A percentile compares a stretch with the other conserved stretches of the same genome.
phyloP scores from a whole-genome alignment of 257 asterid genomes.

The Paulownia fortunei region DNA sequence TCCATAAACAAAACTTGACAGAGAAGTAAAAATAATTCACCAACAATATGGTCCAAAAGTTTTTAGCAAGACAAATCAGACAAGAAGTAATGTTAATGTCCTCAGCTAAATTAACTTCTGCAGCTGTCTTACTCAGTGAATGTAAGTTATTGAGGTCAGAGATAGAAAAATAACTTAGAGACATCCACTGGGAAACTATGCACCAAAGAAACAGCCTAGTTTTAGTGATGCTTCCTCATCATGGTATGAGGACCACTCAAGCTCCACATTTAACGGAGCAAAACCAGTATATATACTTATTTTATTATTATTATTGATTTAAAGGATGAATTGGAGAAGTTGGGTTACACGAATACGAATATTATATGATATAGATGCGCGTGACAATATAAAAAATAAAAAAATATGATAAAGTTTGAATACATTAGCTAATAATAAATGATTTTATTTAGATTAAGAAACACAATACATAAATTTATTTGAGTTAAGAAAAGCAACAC shows the following conservation, averaged over 20 bases:
- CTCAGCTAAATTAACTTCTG: not conserved
- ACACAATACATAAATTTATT: too few relatives aligned
- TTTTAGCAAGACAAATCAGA: not conserved
- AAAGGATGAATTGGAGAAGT: not conserved
- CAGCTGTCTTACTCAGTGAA: not conserved
- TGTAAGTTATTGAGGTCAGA: too few relatives aligned
- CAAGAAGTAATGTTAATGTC: not conserved
- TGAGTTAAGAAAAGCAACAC: too few relatives aligned
- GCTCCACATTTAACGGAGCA: not conserved
- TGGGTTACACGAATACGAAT: not conserved
- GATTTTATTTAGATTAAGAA: too few relatives aligned
- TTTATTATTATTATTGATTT: not conserved
- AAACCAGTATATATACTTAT: not conserved
- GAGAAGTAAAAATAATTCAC: not conserved
- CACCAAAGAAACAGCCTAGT: constrained; percentile 11
- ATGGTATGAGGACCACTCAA: constrained; percentile 20
- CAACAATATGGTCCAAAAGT: not conserved
- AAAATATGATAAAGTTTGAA: too few relatives aligned
- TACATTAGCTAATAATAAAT: too few relatives aligned
- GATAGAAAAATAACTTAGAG: too few relatives aligned
- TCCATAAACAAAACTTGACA: not conserved
- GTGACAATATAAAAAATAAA: too few relatives aligned
- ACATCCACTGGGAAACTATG: not conserved
- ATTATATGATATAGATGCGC: not conserved
- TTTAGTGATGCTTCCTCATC: not conserved